Percentiles rank a stretch among this genome's conserved stretches.
Evolutionary conservation across 345 rosid genomes (phyloP).

Genomic region (Pistacia atlantica): DNA sequence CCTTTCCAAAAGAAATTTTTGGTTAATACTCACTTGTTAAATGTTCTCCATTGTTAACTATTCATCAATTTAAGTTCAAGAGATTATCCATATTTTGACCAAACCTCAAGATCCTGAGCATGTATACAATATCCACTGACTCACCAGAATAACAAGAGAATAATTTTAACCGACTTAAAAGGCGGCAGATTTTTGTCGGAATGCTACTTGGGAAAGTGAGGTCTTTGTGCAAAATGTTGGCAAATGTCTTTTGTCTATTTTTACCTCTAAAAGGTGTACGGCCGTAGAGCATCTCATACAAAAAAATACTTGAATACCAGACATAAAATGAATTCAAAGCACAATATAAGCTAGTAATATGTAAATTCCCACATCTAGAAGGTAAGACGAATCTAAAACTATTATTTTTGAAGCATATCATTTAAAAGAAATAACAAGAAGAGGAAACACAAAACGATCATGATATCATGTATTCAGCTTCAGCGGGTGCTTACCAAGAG

Average conservation of each 20-base stretch:
- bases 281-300: conserved; percentile 96
- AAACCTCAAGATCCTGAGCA: no score
- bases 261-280: conserved; percentile 97
- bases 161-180: neutral
- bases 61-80: no score
- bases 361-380: neutral
- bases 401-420: neutral
- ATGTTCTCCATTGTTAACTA: no score
- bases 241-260: conserved; percentile 94
- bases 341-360: no score
- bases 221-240: conserved; percentile 91
- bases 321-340: conserved; percentile 9
- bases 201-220: conserved; percentile 97
- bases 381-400: neutral
- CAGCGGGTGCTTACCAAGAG: conserved; percentile 63
- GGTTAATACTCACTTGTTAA: no score
- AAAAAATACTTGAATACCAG: conserved; percentile 62
- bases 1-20: no score
- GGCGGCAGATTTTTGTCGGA: conserved; percentile 43
- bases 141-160: no score
- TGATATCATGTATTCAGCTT: neutral
- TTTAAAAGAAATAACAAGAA: neutral
- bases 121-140: no score
- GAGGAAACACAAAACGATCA: neutral
- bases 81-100: no score